These are phyloP conservation scores for Dendrostoma leiphaemia DNA, from an alignment of 2,329 filamentous ascomycete species.

Conservation along the genomic window DNA sequence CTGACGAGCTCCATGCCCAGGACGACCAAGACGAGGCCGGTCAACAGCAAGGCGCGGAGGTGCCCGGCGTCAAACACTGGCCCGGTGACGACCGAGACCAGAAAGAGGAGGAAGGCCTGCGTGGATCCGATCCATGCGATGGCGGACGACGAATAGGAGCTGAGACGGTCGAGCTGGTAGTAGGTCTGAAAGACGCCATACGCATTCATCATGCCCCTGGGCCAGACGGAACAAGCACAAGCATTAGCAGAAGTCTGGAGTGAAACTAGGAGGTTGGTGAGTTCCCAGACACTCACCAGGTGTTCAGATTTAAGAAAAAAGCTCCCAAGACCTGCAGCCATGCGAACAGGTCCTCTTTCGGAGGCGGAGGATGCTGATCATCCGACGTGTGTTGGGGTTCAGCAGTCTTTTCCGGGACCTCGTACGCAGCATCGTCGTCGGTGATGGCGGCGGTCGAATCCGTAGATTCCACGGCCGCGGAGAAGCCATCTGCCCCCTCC, in stretches of 20 bases:
- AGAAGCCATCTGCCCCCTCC: too few relatives aligned
- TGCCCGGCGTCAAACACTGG: constrained; percentile 42
- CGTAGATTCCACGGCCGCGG: too few relatives aligned
- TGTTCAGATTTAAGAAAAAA: background rate
- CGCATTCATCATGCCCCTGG: constrained; percentile 19
- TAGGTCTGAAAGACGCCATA: constrained; percentile 45
- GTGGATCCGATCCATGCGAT: constrained; percentile 46
- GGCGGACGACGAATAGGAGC: constrained; percentile 30
- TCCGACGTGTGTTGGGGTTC: background rate
- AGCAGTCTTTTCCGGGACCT: too few relatives aligned
- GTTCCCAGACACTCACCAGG: too few relatives aligned
- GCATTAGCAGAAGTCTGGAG: too few relatives aligned
- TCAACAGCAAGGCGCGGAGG: constrained; percentile 32
- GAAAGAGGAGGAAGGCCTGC: constrained; percentile 39
- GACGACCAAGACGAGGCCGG: constrained; percentile 34
- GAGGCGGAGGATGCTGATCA: background rate
- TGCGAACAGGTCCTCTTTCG: constrained; percentile 40
- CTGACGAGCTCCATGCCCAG: constrained; percentile 43
- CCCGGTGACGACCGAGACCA: constrained; percentile 38
- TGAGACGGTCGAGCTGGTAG: constrained; percentile 35
- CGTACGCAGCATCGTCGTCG: too few relatives aligned
- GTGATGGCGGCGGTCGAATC: too few relatives aligned
- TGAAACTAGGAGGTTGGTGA: too few relatives aligned
- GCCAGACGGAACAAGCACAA: too few relatives aligned
- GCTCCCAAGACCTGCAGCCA: constrained; percentile 48